Percentiles rank a stretch among this genome's conserved stretches.
These are phyloP conservation scores for Phaffia rhodozyma DNA, from an alignment of 1,284 basidiomycete genomes.

Conservation along the genomic window DNA sequence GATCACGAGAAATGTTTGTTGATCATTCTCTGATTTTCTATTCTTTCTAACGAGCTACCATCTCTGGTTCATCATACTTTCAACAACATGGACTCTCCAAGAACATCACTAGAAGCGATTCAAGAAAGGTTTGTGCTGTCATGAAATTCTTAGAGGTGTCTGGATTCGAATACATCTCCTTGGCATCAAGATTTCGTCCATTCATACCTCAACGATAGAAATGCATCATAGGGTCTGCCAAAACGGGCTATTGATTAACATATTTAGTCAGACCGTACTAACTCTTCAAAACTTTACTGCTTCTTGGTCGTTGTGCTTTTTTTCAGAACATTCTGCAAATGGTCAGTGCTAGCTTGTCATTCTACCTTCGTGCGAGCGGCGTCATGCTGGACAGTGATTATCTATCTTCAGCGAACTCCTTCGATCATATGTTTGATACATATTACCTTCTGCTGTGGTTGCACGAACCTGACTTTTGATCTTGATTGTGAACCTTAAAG, in stretches of 20 bases:
- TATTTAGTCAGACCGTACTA: not conserved
- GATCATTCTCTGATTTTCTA: too few relatives aligned
- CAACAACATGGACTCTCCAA: too few relatives aligned
- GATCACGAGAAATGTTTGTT: too few relatives aligned
- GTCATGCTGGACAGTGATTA: too few relatives aligned
- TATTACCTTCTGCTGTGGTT: not conserved
- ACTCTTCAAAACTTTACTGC: not conserved
- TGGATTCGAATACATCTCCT: not conserved
- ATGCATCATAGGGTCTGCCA: not conserved
- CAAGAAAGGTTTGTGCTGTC: not conserved
- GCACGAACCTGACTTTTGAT: not conserved
- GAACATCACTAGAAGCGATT: not conserved
- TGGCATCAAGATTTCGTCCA: not conserved
- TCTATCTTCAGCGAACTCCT: too few relatives aligned
- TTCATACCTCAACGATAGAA: not conserved
- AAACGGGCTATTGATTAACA: not conserved
- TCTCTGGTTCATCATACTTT: too few relatives aligned
- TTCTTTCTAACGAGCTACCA: too few relatives aligned
- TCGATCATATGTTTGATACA: not conserved
- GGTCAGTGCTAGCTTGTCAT: constrained; percentile 39
- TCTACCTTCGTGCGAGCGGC: not conserved
- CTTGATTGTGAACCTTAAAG: constrained; percentile 36
- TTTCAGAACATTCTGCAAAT: constrained; percentile 65
- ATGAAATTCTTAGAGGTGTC: not conserved
- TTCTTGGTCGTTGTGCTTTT: too few relatives aligned